phyloP scores from a whole-genome alignment of 495 filamentous ascomycete genomes.

The Clavariopsis aquatica region DNA sequence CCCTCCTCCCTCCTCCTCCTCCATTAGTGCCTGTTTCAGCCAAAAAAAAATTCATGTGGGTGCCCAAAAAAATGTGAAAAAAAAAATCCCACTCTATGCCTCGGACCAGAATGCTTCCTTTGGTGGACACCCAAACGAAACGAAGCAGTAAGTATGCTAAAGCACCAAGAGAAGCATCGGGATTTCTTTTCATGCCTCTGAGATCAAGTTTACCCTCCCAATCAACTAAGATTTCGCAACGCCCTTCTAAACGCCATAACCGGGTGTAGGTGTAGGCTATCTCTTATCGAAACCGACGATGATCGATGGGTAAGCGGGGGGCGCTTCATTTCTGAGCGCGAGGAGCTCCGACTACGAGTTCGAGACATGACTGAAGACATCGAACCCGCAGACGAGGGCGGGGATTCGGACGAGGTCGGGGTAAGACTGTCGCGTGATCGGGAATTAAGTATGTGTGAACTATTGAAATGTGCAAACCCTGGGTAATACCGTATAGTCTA shows the following conservation, averaged over 20 bases:
- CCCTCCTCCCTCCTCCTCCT: too few relatives aligned
- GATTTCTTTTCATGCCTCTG: background rate
- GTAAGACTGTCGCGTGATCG: background rate
- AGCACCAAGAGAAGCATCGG: background rate
- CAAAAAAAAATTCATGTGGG: too few relatives aligned
- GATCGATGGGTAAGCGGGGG: background rate
- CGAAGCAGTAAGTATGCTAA: background rate
- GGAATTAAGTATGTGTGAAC: conserved; percentile 11
- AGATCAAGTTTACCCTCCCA: background rate
- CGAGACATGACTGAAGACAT: background rate
- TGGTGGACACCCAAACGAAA: too few relatives aligned
- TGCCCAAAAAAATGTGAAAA: background rate
- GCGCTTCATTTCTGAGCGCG: background rate
- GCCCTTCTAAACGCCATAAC: conserved; percentile 14
- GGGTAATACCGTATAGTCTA: background rate
- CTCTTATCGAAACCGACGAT: background rate
- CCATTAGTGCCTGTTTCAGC: too few relatives aligned
- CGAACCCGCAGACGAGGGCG: conserved; percentile 7
- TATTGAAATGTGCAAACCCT: conserved; percentile 1
- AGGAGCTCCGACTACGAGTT: conserved; percentile 4
- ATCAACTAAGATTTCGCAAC: conserved; percentile 5
- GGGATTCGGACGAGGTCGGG: background rate
- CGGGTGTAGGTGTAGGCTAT: background rate
- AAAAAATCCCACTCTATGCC: background rate
- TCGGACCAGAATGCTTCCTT: too few relatives aligned